A percentile compares a stretch with the other conserved stretches of the same genome.
phyloP scores from a whole-genome alignment of 2,329 filamentous ascomycete species.

The Aspergillus transmontanensis region DNA sequence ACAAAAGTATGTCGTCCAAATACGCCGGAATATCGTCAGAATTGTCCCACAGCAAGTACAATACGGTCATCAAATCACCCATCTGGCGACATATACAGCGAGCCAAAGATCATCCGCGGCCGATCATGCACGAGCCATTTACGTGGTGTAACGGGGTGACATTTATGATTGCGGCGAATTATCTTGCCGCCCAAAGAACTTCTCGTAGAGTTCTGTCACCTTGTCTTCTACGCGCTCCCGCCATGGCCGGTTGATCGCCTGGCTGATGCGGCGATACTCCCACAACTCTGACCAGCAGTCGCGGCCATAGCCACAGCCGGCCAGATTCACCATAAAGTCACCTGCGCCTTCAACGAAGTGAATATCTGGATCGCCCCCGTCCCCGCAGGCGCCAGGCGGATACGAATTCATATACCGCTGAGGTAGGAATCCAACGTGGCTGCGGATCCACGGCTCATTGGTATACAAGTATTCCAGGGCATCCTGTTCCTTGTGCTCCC shows the following conservation, averaged over 20 bases:
- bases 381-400: conserved; percentile 80
- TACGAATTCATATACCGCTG: conserved; percentile 95
- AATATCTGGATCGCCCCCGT: conserved; percentile 63
- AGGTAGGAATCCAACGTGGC: conserved; percentile 83
- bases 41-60: background rate
- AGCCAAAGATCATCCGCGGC: background rate
- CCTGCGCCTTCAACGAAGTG: conserved; percentile 85
- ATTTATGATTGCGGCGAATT: background rate
- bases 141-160: background rate
- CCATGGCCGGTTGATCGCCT: conserved; percentile 78
- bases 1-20: background rate
- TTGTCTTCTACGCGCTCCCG: conserved; percentile 67
- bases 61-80: background rate
- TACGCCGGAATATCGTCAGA: background rate
- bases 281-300: conserved; percentile 99
- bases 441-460: conserved; percentile 88
- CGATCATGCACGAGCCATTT: background rate
- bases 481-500: conserved; percentile 99
- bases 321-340: conserved; percentile 98
- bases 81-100: background rate
- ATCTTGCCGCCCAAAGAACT: conserved; percentile 19
- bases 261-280: conserved; percentile 87
- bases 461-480: conserved; percentile 89
- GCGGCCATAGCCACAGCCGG: conserved; percentile 92
- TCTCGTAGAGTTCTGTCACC: conserved; percentile 23